Evolutionary conservation across 1,284 basidiomycete genomes (phyloP), one percentile per base, ranked within the genome.

Genomic region (Cystobasidiaceae sp.): DNA sequence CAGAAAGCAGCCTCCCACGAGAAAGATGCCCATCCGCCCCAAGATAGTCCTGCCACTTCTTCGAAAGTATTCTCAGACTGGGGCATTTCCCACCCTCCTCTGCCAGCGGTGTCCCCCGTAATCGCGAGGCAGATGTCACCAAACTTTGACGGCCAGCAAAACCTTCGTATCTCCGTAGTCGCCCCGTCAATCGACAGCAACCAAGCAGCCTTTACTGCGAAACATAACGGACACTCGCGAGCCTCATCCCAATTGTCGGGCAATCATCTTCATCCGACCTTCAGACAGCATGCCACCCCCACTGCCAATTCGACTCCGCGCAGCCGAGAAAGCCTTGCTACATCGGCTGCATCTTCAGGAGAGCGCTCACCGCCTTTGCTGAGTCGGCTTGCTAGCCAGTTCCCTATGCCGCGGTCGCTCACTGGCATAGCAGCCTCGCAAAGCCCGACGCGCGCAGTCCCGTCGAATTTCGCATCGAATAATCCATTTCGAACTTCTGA

Each of bases 401-500:
- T 56, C 27, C 54, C 54, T 19, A 44, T 56, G 19, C 54, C 54
- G n/a, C n/a, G n/a, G n/a, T n/a, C n/a, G n/a, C n/a, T n/a, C n/a
- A n/a, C n/a, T n/a, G n/a, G n/a, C n/a, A n/a, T n/a, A n/a, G n/a
- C n/a, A n/a, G n/a, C n/a, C n/a, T n/a, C n/a, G n/a, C n/a, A n/a
- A n/a, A n/a, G n/a, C n/a, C 37, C 11, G 11, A 11, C 11, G 11
- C 37, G n/a, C 37, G n/a, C n/a, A 39, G 37, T 39, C 37, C 37
- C 37, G 27, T 30, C n/a, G 32, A 1, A 17, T 30, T 23, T 48
- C 4, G 56, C 56, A 30, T 59, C 44, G 1, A 59, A 37, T 32
- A 49, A 59, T 39, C 56, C 56, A 6, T 59, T 59, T 44, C 28
- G 56, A 9, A 34, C 5, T 25, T 59, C 28, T 4, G 13, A 11